Evolutionary conservation across 1,139 yeast genomes (phyloP).

Genomic region (Suhomyces terraborum): DNA sequence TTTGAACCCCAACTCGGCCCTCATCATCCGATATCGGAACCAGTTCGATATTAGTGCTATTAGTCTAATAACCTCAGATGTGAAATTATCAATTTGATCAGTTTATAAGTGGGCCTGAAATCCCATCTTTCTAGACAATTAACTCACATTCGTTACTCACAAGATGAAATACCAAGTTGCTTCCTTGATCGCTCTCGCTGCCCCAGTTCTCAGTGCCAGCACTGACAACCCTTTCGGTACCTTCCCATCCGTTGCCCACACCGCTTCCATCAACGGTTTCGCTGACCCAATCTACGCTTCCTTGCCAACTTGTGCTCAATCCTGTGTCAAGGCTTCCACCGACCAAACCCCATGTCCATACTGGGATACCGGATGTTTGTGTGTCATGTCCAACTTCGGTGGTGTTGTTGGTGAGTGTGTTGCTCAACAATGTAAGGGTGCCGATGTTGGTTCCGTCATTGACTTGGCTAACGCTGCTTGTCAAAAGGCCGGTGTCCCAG

Average conservation of each 20-base stretch:
- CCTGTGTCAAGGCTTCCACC: constrained; percentile 32
- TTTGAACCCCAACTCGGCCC: background rate
- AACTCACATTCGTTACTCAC: constrained; percentile 15
- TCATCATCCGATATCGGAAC: constrained; percentile 1
- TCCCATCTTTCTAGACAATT: background rate
- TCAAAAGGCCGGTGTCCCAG: constrained; percentile 42
- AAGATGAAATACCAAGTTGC: constrained; percentile 25
- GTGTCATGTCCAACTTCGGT: constrained; percentile 51
- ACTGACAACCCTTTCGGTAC: constrained; percentile 31
- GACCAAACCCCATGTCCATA: constrained; percentile 50
- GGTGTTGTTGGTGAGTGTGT: constrained; percentile 48
- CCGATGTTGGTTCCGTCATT: constrained; percentile 41
- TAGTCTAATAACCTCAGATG: too few relatives aligned
- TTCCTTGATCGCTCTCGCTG: constrained; percentile 18
- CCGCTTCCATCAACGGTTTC: constrained; percentile 55
- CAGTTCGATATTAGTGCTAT: background rate
- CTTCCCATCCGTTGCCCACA: constrained; percentile 50
- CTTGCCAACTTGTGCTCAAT: constrained; percentile 48
- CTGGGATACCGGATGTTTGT: constrained; percentile 58
- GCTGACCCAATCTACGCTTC: constrained; percentile 48
- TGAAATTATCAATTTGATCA: background rate
- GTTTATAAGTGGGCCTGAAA: background rate
- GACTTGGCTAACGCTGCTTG: constrained; percentile 45
- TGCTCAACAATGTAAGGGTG: constrained; percentile 36
- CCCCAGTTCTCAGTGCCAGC: constrained; percentile 13